Conservation (phyloP, 768 basidiomycete species). For the Mycena albidolilacea region DNA sequence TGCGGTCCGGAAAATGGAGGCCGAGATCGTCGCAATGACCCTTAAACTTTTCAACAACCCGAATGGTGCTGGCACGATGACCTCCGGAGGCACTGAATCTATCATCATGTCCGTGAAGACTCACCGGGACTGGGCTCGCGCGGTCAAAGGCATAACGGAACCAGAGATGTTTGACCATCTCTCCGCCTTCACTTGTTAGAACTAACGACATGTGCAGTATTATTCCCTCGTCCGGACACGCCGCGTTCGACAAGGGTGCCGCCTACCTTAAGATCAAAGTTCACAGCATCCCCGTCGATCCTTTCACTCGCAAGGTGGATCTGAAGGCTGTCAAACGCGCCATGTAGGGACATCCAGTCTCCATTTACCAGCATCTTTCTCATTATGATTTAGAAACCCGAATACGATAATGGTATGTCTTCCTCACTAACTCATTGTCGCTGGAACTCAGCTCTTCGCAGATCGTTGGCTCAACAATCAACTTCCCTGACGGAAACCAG, state of each 20-base stretch:
- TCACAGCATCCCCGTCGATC: slow-evolving; percentile 87
- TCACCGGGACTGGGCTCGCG: slow-evolving; percentile 92
- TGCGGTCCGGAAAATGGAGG: slow-evolving; percentile 96
- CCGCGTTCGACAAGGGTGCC: slow-evolving; percentile 95
- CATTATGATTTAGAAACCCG: slow-evolving; percentile 67
- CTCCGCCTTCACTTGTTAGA: slow-evolving; percentile 1
- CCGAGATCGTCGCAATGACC: slow-evolving; percentile 92
- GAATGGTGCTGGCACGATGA: slow-evolving; percentile 91
- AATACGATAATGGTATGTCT: slow-evolving; percentile 87
- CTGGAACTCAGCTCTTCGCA: slow-evolving; percentile 45
- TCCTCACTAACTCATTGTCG: neutral
- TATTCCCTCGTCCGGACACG: slow-evolving; percentile 88
- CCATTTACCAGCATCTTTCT: slow-evolving; percentile 15
- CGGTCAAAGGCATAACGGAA: slow-evolving; percentile 87
- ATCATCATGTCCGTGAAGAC: slow-evolving; percentile 97
- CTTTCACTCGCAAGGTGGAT: slow-evolving; percentile 82
- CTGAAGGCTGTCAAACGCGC: slow-evolving; percentile 85
- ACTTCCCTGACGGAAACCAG: slow-evolving; percentile 89
- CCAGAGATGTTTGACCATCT: slow-evolving; percentile 86
- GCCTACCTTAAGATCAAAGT: slow-evolving; percentile 93
- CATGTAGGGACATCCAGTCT: slow-evolving; percentile 70
- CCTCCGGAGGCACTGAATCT: slow-evolving; percentile 95
- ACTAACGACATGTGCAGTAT: slow-evolving; percentile 64
- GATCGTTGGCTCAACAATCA: slow-evolving; percentile 90
- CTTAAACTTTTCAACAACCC: slow-evolving; percentile 89